Base-by-base conservation (phyloP, 192 early-diverging fungal genomes). In the Linnemannia zychae region DNA sequence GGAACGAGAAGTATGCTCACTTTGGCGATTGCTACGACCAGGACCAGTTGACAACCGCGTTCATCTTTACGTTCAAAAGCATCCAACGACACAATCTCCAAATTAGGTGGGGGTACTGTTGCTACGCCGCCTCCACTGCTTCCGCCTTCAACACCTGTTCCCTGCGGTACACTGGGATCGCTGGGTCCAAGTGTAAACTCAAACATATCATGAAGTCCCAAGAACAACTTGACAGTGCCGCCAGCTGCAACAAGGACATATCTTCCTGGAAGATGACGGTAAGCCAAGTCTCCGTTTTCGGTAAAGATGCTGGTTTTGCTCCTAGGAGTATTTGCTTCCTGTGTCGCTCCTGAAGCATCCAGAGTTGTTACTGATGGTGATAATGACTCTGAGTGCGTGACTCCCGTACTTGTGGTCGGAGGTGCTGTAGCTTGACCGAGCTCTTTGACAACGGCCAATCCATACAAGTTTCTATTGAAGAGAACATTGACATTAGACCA, bases 81-180 rank as follows among this genome's bases (percentile, higher is more conserved):
- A 37, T 85, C 83, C 63, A 85, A 73, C 17, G 83, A 85, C 11
- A 85, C 74, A 73, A 85, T 85, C 47, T 85, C 83, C 20, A 67
- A 48, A n/a, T 79, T 79, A 0, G 28, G 31, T 33, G 53, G 48
- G 2, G 68, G 49, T 65, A 53, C 50, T 22, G 76, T 24, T 60
- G 68, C 28, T 2, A 69, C 34, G 38, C 22, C 7, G 67, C 67
- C 67, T 0, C 37, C 66, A 24, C 38, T n/a, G 20, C 44, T 20
- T 60, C 53, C 40, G 33, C 34, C 31, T 33, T 5, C 75, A 33
- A n/a, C 13, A n/a, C 67, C 28, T 7, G 37, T 18, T 72, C 71
- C 71, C 13, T 47, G 24, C 2, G 31, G 48, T 11, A 49, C 6
- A 38, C 20, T 69, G 33, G n/a, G 33, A 13, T 63, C 57, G 57